These are phyloP conservation scores for Claviceps humidiphila DNA, from an alignment of 2,329 filamentous ascomycete species.

Conservation along the genomic window DNA sequence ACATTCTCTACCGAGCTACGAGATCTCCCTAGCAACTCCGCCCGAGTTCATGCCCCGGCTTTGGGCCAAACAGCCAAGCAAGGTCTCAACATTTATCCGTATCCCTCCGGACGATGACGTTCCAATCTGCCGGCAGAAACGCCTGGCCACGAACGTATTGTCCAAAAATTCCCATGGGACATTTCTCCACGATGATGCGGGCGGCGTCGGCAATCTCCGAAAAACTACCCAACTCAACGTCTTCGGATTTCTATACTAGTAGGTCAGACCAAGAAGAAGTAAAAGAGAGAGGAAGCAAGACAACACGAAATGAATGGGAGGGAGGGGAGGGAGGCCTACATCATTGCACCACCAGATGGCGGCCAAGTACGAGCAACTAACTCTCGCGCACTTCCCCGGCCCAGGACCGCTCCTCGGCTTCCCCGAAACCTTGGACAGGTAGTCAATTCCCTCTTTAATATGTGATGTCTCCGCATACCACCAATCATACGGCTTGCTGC, in stretches of 20 bases:
- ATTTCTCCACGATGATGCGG: not conserved
- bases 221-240: not conserved
- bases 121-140: not conserved
- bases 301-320: not conserved
- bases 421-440: not conserved
- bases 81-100: too few relatives aligned
- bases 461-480: not conserved
- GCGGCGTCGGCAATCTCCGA: not conserved
- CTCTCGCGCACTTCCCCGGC: not conserved
- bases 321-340: not conserved
- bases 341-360: slow-evolving; percentile 5
- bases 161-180: not conserved
- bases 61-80: too few relatives aligned
- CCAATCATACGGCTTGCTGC: not conserved
- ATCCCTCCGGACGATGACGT: not conserved
- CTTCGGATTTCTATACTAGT: not conserved
- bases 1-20: too few relatives aligned
- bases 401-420: not conserved
- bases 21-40: too few relatives aligned
- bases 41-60: too few relatives aligned
- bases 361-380: not conserved
- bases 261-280: too few relatives aligned
- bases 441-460: not conserved
- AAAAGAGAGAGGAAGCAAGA: not conserved
- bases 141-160: not conserved